Evolutionary conservation across 1,139 yeast species (phyloP), one percentile per base, ranked within the genome.

Genomic region (Pichia sp.): DNA sequence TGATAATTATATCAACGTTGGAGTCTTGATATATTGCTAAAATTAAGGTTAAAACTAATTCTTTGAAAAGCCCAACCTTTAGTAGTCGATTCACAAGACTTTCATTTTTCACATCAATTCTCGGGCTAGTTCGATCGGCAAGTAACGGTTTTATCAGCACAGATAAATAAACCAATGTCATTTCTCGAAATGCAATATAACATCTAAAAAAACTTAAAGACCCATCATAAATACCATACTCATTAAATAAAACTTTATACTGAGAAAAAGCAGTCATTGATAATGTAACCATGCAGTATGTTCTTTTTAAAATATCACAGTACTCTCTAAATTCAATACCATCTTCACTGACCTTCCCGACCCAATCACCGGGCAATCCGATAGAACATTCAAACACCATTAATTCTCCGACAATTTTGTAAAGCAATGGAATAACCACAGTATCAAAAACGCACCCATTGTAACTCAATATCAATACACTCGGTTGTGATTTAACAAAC

Each of bases 1-100:
- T 64, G 39, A 59, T 59, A n/a, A 60, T 43, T 10, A 65, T 55
- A 39, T 62, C 61, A 18, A 60, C 45, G 40, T 52, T 44, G 34
- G 62, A 60, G 46, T 66, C 68, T 35, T 59, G 62, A 40, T 59
- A 57, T 33, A 64, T 54, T 6, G 62, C 58, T 35, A 65, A 37
- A 10, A 65, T 55, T 12, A 65, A 48, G 10, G 59, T 54, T 22
- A 63, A 42, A 27, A 62, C 19, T 2, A 62, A 44, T 38, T 59
- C 63, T 32, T 60, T 58, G 15, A 58, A 48, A 8, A 58, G 34
- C 0, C 59, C 61, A 9, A 48, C 51, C 10, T 58, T 48, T 4
- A 55, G 38, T 20, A 61, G 42, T 28, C 51, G 36, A 35, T 54
- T 46, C 14, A 61, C 18, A 15, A 58, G 38, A 4, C 38, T 36